A percentile compares a stretch with the other conserved stretches of the same genome.
These are phyloP conservation scores for Arthrobotrys iridis DNA, from an alignment of 2,329 filamentous ascomycete genomes.

Conservation along the genomic window DNA sequence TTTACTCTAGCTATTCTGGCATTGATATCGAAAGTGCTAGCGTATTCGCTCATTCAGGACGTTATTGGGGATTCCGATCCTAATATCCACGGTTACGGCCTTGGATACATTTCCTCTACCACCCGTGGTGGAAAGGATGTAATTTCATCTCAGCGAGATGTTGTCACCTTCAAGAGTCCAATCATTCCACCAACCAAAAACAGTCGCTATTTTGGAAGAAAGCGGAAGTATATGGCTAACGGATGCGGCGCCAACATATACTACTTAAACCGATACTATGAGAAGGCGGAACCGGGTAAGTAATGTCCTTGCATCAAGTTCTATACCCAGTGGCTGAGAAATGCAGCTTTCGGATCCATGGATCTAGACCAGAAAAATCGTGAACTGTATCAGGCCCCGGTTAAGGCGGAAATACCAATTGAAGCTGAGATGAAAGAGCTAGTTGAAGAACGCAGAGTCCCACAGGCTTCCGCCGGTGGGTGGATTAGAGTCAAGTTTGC, in stretches of 20 bases:
- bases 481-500: background rate
- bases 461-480: background rate
- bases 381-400: too few species aligned
- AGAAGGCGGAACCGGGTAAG: background rate
- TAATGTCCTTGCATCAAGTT: too few species aligned
- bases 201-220: background rate
- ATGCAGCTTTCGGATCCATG: too few species aligned
- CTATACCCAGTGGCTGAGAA: too few species aligned
- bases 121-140: background rate
- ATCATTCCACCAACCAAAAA: background rate
- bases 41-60: too few species aligned
- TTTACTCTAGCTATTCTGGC: too few species aligned
- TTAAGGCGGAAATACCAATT: background rate
- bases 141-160: background rate
- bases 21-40: too few species aligned
- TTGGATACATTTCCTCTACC: background rate
- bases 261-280: background rate
- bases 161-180: background rate
- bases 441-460: background rate
- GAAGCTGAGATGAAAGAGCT: background rate
- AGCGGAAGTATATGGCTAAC: background rate
- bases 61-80: background rate
- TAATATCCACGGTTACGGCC: background rate
- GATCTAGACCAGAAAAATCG: too few species aligned
- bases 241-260: background rate